Conservation (phyloP, 176 grass and related monocot genomes). For the Musa schizocarpa region DNA sequence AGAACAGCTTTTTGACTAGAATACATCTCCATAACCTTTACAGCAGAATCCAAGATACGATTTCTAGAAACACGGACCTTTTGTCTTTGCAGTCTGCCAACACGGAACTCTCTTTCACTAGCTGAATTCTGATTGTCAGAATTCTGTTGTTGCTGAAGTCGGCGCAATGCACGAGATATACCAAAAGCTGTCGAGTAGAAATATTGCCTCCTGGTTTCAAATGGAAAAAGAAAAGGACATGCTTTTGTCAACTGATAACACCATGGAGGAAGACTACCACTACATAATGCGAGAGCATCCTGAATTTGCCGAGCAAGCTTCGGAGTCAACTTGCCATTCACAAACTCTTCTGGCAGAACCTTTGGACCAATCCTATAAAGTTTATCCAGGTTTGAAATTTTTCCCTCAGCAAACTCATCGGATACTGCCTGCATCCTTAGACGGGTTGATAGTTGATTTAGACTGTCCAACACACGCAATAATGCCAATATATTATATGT, state of each 20-base stretch:
- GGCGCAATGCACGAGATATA: constrained; percentile 73
- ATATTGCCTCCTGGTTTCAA: constrained; percentile 77
- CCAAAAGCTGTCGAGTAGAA: constrained; percentile 90
- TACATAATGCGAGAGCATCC: constrained; percentile 81
- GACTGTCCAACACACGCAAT: constrained; percentile 53
- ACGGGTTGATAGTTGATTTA: constrained; percentile 68
- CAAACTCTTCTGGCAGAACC: constrained; percentile 56
- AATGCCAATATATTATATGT: constrained; percentile 79
- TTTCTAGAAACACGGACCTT: constrained; percentile 86
- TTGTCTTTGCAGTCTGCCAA: constrained; percentile 70
- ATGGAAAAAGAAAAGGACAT: constrained; percentile 83
- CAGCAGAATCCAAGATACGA: constrained; percentile 78
- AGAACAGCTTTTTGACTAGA: constrained; percentile 74
- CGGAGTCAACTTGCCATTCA: constrained; percentile 75
- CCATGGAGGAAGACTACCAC: constrained; percentile 80
- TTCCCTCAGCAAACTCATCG: constrained; percentile 67
- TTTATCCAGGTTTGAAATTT: constrained; percentile 29
- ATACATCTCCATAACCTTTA: constrained; percentile 97
- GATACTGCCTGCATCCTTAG: constrained; percentile 39
- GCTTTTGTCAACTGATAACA: constrained; percentile 84
- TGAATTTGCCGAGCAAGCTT: constrained; percentile 88
- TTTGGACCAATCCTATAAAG: constrained; percentile 36
- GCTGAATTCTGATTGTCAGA: constrained; percentile 43
- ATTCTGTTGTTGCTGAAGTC: constrained; percentile 77
- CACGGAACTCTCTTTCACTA: constrained; percentile 65